phyloP scores from a whole-genome alignment of 768 basidiomycete species.

The Agrocybe praecox region DNA sequence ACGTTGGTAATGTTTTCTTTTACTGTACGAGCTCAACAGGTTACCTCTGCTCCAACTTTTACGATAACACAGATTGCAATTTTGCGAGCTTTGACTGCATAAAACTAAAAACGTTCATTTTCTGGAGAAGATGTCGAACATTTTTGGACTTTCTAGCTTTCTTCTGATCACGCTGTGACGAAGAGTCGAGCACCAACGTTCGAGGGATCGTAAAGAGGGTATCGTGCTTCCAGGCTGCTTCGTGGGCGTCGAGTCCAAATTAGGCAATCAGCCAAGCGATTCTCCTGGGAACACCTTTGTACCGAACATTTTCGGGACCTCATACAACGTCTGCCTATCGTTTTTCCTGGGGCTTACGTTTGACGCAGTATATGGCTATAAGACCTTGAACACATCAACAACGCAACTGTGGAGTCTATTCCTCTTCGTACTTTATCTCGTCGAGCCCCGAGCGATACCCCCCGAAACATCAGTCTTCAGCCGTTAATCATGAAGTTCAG shows the following conservation, averaged over 20 bases:
- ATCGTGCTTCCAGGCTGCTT: no score
- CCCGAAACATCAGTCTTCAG: conserved; percentile 16
- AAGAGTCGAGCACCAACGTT: no score
- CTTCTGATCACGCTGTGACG: no score
- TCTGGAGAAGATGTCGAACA: no score
- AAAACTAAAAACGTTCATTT: no score
- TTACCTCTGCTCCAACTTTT: no score
- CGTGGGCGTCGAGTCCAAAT: neutral
- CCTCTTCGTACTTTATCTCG: conserved; percentile 36
- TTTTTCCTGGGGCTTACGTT: conserved; percentile 6
- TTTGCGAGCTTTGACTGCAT: no score
- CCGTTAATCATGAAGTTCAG: conserved; percentile 61
- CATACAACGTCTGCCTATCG: neutral
- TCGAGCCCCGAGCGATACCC: conserved; percentile 14
- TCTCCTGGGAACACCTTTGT: conserved; percentile 1
- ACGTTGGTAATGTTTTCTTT: no score
- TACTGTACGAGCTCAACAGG: no score
- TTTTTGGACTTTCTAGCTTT: no score
- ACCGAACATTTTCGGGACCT: conserved; percentile 2
- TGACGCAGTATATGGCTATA: conserved; percentile 8
- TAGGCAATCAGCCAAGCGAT: neutral
- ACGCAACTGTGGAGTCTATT: conserved; percentile 38
- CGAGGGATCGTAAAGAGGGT: no score
- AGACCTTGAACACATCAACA: neutral
- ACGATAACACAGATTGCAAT: no score